phyloP scores from a whole-genome alignment of 192 early-diverging fungal species.

The Cladochytrium replicatum region DNA sequence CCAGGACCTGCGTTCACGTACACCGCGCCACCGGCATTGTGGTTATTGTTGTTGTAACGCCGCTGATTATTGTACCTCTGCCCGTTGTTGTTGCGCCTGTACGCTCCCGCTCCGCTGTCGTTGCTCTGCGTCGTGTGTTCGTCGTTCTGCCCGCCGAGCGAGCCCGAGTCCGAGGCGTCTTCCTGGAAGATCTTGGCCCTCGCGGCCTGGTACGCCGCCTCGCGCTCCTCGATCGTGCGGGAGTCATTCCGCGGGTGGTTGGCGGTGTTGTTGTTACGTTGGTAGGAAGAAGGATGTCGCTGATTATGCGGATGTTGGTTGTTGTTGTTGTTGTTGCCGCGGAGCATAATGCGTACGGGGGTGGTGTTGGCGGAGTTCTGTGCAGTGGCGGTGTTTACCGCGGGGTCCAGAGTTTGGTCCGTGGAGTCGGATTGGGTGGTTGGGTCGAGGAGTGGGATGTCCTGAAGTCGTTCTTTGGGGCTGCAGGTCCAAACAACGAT shows the following conservation, averaged over 20 bases:
- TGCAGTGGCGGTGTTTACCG: constrained; percentile 26
- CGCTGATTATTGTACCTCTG: no score
- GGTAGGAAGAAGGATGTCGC: constrained; percentile 2
- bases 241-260: constrained; percentile 26
- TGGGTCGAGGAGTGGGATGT: not conserved
- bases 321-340: constrained; percentile 3
- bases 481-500: not conserved
- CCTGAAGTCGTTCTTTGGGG: not conserved
- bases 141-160: no score
- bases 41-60: no score
- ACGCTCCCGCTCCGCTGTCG: no score
- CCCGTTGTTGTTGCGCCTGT: no score
- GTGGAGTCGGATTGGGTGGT: constrained; percentile 2
- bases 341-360: constrained; percentile 8
- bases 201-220: constrained; percentile 59
- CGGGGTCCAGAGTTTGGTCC: constrained; percentile 12
- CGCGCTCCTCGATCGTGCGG: constrained; percentile 53
- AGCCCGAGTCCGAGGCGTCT: constrained; percentile 7
- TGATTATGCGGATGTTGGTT: constrained; percentile 21
- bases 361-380: constrained; percentile 34
- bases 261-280: constrained; percentile 17
- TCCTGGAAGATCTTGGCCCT: constrained; percentile 62
- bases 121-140: no score
- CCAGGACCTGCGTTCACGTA: no score
- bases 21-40: no score